A percentile compares a stretch with the other conserved stretches of the same genome.
phyloP scores from a whole-genome alignment of 2,329 filamentous ascomycete genomes.

The Epichloe gansuensis region DNA sequence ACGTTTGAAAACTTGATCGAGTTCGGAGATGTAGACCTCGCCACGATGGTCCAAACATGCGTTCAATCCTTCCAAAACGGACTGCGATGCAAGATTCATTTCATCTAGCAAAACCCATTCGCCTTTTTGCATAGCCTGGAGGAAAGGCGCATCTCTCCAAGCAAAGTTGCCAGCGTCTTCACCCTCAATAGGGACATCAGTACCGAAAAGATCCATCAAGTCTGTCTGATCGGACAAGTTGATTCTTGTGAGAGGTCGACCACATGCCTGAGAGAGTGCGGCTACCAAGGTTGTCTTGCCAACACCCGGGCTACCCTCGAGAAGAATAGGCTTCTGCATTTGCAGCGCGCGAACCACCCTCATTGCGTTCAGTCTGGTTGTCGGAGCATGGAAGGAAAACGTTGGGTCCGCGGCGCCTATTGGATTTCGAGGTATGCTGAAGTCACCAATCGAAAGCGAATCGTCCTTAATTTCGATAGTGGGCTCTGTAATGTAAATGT shows the following conservation, averaged over 20 bases:
- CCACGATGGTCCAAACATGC: conserved; percentile 94
- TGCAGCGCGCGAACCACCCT: conserved; percentile 81
- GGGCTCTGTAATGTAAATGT: conserved; percentile 53
- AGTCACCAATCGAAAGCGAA: conserved; percentile 58
- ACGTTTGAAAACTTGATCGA: conserved; percentile 85
- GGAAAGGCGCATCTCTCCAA: conserved; percentile 90
- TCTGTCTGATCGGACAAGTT: conserved; percentile 98
- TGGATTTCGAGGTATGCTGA: conserved; percentile 46
- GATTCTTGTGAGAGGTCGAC: conserved; percentile 77
- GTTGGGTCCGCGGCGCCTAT: conserved; percentile 24
- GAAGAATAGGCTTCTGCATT: conserved; percentile 76
- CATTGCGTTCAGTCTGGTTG: conserved; percentile 82
- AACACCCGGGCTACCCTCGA: conserved; percentile 96
- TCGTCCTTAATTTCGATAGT: conserved; percentile 40
- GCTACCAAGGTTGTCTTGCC: conserved; percentile 92
- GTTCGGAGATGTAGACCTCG: conserved; percentile 87
- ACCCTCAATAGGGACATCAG: conserved; percentile 91
- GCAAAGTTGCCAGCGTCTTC: conserved; percentile 81
- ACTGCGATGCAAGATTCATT: conserved; percentile 97
- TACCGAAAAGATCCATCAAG: conserved; percentile 93
- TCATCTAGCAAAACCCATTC: conserved; percentile 96
- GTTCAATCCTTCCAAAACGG: conserved; percentile 89
- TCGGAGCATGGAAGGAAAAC: conserved; percentile 71
- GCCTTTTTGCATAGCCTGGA: conserved; percentile 91
- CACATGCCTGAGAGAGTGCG: conserved; percentile 68